Conservation (phyloP, 768 basidiomycete species). For the Suillus bovinus region DNA sequence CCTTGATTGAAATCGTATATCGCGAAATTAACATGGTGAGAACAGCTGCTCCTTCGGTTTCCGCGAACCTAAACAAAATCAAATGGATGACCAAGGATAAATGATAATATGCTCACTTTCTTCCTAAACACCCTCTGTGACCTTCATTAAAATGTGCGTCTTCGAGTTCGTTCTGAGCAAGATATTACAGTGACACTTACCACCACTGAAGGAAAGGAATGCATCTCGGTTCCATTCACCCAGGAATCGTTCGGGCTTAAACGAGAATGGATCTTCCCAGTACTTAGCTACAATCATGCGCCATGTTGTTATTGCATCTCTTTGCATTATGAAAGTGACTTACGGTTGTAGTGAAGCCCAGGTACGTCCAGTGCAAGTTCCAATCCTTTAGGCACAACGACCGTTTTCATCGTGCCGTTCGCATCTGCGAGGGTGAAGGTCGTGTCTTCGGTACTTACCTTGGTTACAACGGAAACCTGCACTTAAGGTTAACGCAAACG, state of each 20-base stretch:
- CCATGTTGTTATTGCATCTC: too few relatives aligned
- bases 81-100: neutral
- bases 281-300: too few relatives aligned
- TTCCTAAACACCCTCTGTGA: constrained; percentile 48
- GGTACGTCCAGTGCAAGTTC: constrained; percentile 36
- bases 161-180: too few relatives aligned
- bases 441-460: too few relatives aligned
- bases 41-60: constrained; percentile 51
- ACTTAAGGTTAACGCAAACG: neutral
- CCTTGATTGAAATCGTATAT: constrained; percentile 50
- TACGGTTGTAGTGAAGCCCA: too few relatives aligned
- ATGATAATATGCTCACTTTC: constrained; percentile 33
- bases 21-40: constrained; percentile 47
- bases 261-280: too few relatives aligned
- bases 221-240: too few relatives aligned
- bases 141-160: too few relatives aligned
- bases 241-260: too few relatives aligned
- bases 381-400: constrained; percentile 46
- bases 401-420: constrained; percentile 37
- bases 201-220: too few relatives aligned
- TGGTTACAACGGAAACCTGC: constrained; percentile 45
- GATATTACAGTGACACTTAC: too few relatives aligned
- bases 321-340: too few relatives aligned
- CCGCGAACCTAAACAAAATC: constrained; percentile 40
- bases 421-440: constrained; percentile 31